phyloP scores from a whole-genome alignment of 306 rosid species.

The Cucurbita argyrosperma region DNA sequence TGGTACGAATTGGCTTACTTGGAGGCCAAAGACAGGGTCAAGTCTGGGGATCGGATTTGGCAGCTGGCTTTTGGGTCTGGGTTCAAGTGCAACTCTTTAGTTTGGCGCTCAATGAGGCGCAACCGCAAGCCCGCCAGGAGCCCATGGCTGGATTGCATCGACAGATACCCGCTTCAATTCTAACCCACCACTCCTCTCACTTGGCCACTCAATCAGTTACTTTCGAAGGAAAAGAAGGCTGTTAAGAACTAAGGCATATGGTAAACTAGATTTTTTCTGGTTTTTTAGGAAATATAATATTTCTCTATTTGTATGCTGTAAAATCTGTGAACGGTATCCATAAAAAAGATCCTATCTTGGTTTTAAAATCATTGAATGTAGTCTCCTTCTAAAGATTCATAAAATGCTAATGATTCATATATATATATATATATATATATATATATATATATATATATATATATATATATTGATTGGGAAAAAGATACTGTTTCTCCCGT shows the following conservation, averaged over 20 bases:
- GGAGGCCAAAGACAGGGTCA: conserved; percentile 72
- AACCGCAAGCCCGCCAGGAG: conserved; percentile 36
- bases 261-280: background rate
- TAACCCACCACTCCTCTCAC: background rate
- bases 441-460: no score
- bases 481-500: background rate
- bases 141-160: conserved; percentile 81
- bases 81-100: conserved; percentile 79
- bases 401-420: no score
- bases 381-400: no score
- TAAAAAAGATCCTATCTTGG: background rate
- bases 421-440: no score
- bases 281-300: background rate
- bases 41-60: conserved; percentile 81
- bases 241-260: background rate
- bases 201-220: background rate
- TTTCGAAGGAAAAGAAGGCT: background rate
- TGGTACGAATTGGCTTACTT: conserved; percentile 92
- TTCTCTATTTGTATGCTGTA: background rate
- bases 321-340: background rate
- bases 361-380: no score
- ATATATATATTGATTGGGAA: background rate
- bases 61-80: conserved; percentile 92
- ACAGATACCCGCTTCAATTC: conserved; percentile 37
- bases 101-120: conserved; percentile 65